Percentiles rank a stretch among this genome's conserved stretches.
Evolutionary conservation across 805 yeast genomes (phyloP).

Genomic region (Starmerella scarabaei): DNA sequence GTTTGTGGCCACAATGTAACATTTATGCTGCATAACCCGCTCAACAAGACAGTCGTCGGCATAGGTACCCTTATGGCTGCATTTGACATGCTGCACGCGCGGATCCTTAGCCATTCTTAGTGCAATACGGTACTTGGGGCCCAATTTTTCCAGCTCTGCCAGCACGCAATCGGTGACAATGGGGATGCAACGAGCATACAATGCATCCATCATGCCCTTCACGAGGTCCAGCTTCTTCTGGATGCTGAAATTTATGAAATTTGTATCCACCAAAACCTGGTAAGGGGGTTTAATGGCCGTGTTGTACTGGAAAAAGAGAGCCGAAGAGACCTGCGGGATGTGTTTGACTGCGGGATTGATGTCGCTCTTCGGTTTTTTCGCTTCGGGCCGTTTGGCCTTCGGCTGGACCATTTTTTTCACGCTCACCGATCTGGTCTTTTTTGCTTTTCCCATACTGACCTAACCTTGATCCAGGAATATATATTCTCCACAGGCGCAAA

Average conservation of each 20-base stretch:
- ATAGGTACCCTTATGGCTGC: conserved; percentile 90
- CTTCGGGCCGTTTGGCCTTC: conserved; percentile 50
- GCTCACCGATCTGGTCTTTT: conserved; percentile 95
- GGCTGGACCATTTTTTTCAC: conserved; percentile 66
- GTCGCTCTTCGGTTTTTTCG: conserved; percentile 26
- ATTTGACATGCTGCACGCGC: conserved; percentile 69
- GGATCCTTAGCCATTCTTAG: conserved; percentile 88
- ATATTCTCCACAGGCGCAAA: too few relatives aligned
- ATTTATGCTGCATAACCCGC: conserved; percentile 89
- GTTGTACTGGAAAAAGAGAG: conserved; percentile 87
- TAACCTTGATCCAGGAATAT: too few relatives aligned
- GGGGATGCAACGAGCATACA: conserved; percentile 91
- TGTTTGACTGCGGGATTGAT: conserved; percentile 49
- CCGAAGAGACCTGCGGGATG: conserved; percentile 89
- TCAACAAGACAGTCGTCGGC: conserved; percentile 96
- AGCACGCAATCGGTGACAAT: conserved; percentile 93
- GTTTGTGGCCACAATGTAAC: conserved; percentile 93
- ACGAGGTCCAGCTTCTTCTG: conserved; percentile 90
- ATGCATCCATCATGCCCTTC: conserved; percentile 93
- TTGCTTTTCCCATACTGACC: conserved; percentile 99
- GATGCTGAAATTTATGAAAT: conserved; percentile 90
- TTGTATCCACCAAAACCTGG: conserved; percentile 90
- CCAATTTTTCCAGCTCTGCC: conserved; percentile 94
- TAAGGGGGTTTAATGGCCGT: conserved; percentile 96
- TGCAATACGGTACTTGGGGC: conserved; percentile 90